Base-by-base conservation (phyloP, 1,139 yeast genomes). In the Arxiozyma bovina region DNA sequence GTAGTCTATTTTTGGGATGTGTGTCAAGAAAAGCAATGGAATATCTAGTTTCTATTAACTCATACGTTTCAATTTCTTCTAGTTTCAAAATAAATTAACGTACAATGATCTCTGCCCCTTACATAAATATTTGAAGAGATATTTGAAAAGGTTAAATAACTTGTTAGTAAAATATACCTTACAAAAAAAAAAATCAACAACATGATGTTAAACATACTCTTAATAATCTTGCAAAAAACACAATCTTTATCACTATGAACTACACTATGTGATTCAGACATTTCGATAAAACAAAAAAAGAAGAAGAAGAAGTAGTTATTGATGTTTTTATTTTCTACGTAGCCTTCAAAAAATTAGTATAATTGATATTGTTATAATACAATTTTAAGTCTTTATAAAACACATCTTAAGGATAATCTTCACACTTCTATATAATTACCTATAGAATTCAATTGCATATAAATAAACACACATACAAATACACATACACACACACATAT, bases 191-290 rank as follows among this genome's bases (percentile, higher is more conserved):
- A 34, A 15, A 34, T 15, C 4, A 15, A 34, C 3, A 34, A 34
- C 4, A 2, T 6, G 12, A 2, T 18, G 11, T 23, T 21, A n/a
- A 44, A 11, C 21, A 50, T 68, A 77, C 84, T 96, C 68, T 87
- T 87, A 73, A 91, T 82, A 70, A 91, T 91, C 66, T 89, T 88
- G 76, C 98, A 91, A 69, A 91, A 91, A 63, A 91, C 81, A 73
- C 98, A 91, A 50, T 82, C 72, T 21, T 87, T 83, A 52, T 66
- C 65, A 48, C 62, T 42, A 42, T 54, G 64, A 12, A 55, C 64
- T 45, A 54, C 47, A 44, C 21, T 11, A 25, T 25, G 47, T 17
- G 47, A 25, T 9, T 15, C 38, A 44, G 47, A 44, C 47, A 44
- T 44, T 44, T 42, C 11, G 44, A 34, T 2, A 27, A 27, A 11